Evolutionary conservation across 208 protist species (phyloP), one percentile per base, ranked within the genome.

Genomic region (Trypanosoma platydactyli): DNA sequence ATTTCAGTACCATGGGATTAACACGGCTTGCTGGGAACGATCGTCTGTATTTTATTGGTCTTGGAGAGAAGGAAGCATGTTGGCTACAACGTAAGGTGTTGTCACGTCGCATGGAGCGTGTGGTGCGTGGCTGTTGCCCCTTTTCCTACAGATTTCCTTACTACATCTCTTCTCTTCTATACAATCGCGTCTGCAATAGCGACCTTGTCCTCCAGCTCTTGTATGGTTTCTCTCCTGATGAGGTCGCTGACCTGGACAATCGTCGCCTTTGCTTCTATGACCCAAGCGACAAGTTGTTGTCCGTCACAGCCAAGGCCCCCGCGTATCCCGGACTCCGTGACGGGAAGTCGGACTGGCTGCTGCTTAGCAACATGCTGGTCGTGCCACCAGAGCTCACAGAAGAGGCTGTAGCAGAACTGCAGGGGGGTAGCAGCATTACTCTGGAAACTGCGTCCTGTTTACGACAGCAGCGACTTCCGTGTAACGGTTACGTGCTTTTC

Each of bases 1-100:
- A 94, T 60, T 68, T 94, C 24, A 94, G 92, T 73, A 92, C 89
- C 1, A 86, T 92, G 65, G 86, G 84, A 7, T 78, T 76, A 13
- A 79, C 78, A 38, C 56, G 49, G 29, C 40, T 1, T 38, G 84
- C 79, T 63, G 79, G 33, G 20, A 78, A 53, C 0, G 86, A 91
- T 57, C 84, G 89, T 0, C 55, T 94, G 41, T 80, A 82, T 0
- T 51, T 81, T 29, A 51, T 94, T 41, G 77, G 66, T 53, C 3
- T 88, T 27, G 86, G 86, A 25, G 89, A 92, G 68, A 73, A 64
- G 3, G 89, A 94, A 71, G 81, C 84, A 35, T 88, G 77, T 52
- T 94, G 89, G 84, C 46, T 90, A 69, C 81, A 92, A 68, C 86
- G 86, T 44, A 88, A 88, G 54, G 79, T 94, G 16, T 58, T 91